These are phyloP conservation scores for Hymenoscyphus occultus DNA, from an alignment of 2,329 filamentous ascomycete genomes.

Conservation along the genomic window DNA sequence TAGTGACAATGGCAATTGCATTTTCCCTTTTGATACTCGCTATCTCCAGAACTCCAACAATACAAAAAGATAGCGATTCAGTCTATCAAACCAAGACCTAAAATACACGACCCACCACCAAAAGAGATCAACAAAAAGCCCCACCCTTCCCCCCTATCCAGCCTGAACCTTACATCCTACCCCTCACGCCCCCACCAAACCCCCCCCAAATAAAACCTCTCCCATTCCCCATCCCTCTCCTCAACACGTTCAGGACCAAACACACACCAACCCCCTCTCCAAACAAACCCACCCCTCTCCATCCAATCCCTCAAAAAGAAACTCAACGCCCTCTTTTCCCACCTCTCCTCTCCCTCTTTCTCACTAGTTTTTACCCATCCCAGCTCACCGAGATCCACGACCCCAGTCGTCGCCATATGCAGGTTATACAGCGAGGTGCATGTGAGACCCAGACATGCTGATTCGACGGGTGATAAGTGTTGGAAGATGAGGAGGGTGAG, in stretches of 20 bases:
- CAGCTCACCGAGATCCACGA: not conserved
- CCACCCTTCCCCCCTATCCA: no score
- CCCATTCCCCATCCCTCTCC: not conserved
- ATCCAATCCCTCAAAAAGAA: not conserved
- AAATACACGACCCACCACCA: no score
- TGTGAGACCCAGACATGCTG: not conserved
- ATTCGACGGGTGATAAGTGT: not conserved
- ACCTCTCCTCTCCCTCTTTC: not conserved
- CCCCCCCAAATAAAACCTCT: not conserved
- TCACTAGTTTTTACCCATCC: not conserved
- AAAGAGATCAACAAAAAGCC: no score
- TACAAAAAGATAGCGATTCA: no score
- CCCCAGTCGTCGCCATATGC: not conserved
- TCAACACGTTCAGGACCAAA: not conserved
- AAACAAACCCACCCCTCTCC: not conserved
- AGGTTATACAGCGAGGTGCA: not conserved
- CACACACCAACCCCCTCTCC: not conserved
- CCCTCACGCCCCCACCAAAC: no score
- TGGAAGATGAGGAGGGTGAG: not conserved
- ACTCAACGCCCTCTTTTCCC: not conserved
- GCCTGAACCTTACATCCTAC: no score
- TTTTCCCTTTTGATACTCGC: no score
- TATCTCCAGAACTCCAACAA: no score
- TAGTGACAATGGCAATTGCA: no score
- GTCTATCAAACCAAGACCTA: no score